Evolutionary conservation across 2,329 filamentous ascomycete species (phyloP).

Genomic region (Ophidiomyces ophidiicola): DNA sequence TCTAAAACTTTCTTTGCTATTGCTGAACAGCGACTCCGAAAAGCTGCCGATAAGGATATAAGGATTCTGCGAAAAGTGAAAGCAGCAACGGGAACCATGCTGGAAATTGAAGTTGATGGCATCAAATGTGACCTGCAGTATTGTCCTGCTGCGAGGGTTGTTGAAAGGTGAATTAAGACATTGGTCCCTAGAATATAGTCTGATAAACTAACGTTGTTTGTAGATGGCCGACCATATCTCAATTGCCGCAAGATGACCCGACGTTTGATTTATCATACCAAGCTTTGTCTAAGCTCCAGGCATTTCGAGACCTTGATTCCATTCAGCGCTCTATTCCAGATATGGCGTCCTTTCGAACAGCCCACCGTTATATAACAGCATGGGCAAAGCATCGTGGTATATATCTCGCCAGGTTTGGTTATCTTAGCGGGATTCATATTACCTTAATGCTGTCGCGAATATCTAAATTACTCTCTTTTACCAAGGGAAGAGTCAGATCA

Average conservation of each 20-base stretch:
- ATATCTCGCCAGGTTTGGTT: slow-evolving; percentile 54
- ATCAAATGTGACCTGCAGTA: slow-evolving; percentile 56
- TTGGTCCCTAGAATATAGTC: not conserved
- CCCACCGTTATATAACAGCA: slow-evolving; percentile 48
- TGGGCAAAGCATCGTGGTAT: slow-evolving; percentile 53
- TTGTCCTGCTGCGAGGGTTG: slow-evolving; percentile 46
- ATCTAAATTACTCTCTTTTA: slow-evolving; percentile 42
- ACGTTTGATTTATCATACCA: slow-evolving; percentile 45
- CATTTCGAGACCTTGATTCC: slow-evolving; percentile 50
- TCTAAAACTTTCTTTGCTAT: slow-evolving; percentile 50
- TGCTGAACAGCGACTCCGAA: slow-evolving; percentile 43
- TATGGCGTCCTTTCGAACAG: slow-evolving; percentile 44
- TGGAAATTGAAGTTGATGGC: slow-evolving; percentile 48
- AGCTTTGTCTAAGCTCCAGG: slow-evolving; percentile 51
- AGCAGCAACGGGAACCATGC: slow-evolving; percentile 49
- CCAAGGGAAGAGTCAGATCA: slow-evolving; percentile 31
- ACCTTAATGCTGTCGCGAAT: slow-evolving; percentile 49
- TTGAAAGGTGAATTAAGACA: slow-evolving; percentile 34
- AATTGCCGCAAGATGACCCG: slow-evolving; percentile 39
- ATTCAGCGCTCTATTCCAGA: slow-evolving; percentile 50
- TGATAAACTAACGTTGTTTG: not conserved
- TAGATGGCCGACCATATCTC: slow-evolving; percentile 5
- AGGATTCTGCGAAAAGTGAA: slow-evolving; percentile 46
- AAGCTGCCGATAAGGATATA: slow-evolving; percentile 34
- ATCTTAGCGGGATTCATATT: slow-evolving; percentile 53